Evolutionary conservation across 2,329 filamentous ascomycete genomes (phyloP).

Genomic region (Fusarium sterilihyphosum): DNA sequence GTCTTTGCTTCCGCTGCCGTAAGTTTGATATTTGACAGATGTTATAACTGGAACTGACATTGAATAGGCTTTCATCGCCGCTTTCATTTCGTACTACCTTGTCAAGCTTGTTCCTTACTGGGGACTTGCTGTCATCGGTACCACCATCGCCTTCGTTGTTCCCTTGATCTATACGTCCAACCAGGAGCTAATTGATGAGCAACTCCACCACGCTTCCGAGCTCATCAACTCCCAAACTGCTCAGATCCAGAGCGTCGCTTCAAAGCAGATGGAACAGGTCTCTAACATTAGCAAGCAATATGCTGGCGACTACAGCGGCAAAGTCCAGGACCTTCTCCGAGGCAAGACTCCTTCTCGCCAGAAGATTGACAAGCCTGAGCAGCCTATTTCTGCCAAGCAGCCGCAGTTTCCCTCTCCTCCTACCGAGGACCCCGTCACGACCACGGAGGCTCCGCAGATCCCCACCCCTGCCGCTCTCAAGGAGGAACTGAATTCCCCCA

Average conservation of each 20-base stretch:
- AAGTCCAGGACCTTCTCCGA: constrained; percentile 72
- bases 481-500: constrained; percentile 36
- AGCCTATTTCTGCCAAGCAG: constrained; percentile 36
- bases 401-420: constrained; percentile 51
- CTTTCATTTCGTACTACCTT: constrained; percentile 74
- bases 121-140: constrained; percentile 70
- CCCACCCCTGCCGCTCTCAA: constrained; percentile 40
- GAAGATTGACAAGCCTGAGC: constrained; percentile 50
- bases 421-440: constrained; percentile 49
- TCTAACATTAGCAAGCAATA: constrained; percentile 74
- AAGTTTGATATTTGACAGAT: constrained; percentile 48
- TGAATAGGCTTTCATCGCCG: constrained; percentile 64
- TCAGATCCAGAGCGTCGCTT: constrained; percentile 69
- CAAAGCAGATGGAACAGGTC: constrained; percentile 71
- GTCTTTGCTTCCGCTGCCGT: constrained; percentile 68
- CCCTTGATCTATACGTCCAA: constrained; percentile 74
- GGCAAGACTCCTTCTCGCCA: constrained; percentile 58
- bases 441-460: constrained; percentile 30
- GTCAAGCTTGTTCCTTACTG: constrained; percentile 77
- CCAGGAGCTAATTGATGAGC: constrained; percentile 74
- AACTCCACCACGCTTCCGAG: constrained; percentile 67
- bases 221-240: constrained; percentile 70
- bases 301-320: constrained; percentile 73
- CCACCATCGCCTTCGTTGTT: constrained; percentile 68
- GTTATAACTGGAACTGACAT: constrained; percentile 28